Evolutionary conservation across 2,329 filamentous ascomycete genomes (phyloP).

Genomic region (Cercospora beticola): DNA sequence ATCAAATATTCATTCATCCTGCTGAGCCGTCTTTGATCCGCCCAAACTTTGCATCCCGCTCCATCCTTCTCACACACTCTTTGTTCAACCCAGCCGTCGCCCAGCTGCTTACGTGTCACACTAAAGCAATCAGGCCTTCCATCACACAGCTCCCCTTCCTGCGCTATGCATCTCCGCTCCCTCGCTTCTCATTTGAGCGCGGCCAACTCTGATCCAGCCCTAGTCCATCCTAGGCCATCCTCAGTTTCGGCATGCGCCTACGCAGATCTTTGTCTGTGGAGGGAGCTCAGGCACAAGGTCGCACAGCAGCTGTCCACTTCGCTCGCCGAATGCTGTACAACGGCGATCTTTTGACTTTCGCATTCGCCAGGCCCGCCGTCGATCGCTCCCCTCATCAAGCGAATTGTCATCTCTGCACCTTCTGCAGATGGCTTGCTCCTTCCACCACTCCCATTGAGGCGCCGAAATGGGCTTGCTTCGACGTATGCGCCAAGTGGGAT

Average conservation of each 20-base stretch:
- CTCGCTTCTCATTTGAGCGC: not conserved
- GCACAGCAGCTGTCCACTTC: not conserved
- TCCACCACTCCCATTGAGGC: not conserved
- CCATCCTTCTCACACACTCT: not conserved
- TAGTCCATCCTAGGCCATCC: not conserved
- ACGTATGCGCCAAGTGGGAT: not conserved
- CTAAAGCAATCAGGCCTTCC: not conserved
- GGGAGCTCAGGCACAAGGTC: not conserved
- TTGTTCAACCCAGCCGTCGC: not conserved
- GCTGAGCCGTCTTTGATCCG: not conserved
- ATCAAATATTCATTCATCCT: not conserved
- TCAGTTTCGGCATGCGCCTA: not conserved
- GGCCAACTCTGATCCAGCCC: not conserved
- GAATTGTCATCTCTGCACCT: not conserved
- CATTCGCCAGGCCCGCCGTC: not conserved
- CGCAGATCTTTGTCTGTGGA: not conserved
- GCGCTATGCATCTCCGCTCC: not conserved
- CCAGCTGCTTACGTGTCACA: not conserved
- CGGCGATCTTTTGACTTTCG: not conserved
- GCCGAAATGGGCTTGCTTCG: not conserved
- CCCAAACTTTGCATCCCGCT: not conserved
- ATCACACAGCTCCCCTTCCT: not conserved
- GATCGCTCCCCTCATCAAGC: not conserved
- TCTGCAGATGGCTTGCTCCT: not conserved
- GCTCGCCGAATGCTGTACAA: not conserved